Evolutionary conservation across 139 green algal genomes (phyloP).

Genomic region (Coccomyxa sp.): DNA sequence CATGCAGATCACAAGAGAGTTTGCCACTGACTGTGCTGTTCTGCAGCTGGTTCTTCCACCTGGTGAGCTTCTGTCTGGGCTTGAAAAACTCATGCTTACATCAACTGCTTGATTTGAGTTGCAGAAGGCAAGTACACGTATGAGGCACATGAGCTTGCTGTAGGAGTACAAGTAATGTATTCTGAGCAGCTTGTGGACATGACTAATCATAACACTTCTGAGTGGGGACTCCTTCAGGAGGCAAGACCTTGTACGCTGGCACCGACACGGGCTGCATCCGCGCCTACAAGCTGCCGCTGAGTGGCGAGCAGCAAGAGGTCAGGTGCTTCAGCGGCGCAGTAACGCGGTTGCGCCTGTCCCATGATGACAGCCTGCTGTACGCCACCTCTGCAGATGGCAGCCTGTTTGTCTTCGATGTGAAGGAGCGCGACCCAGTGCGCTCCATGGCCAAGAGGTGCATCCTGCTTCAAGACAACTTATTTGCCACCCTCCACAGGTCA

Average conservation of each 20-base stretch:
- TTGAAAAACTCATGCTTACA: too few species aligned
- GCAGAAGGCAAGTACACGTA: too few species aligned
- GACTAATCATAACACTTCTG: too few species aligned
- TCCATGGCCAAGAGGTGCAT: conserved; percentile 31
- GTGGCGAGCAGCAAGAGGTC: conserved; percentile 47
- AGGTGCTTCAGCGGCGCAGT: conserved; percentile 49
- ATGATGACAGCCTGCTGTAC: conserved; percentile 72
- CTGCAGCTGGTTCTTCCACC: conserved; percentile 39
- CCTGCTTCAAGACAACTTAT: not conserved
- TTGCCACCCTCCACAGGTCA: not conserved
- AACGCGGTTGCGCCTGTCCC: conserved; percentile 53
- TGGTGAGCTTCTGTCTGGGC: not conserved
- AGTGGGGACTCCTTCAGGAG: conserved; percentile 16
- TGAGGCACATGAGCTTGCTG: too few species aligned
- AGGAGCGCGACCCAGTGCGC: conserved; percentile 50
- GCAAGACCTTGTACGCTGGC: conserved; percentile 69
- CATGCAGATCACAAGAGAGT: conserved; percentile 67
- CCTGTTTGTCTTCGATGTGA: conserved; percentile 76
- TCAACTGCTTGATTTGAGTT: too few species aligned
- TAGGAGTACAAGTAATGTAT: too few species aligned
- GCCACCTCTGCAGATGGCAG: conserved; percentile 67
- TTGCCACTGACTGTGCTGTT: conserved; percentile 55
- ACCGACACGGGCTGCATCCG: conserved; percentile 68
- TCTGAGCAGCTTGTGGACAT: too few species aligned
- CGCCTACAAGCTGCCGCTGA: conserved; percentile 78